Evolutionary conservation across 148 eudicot genomes (phyloP).

Genomic region (Rhododendron kiyosumense): DNA sequence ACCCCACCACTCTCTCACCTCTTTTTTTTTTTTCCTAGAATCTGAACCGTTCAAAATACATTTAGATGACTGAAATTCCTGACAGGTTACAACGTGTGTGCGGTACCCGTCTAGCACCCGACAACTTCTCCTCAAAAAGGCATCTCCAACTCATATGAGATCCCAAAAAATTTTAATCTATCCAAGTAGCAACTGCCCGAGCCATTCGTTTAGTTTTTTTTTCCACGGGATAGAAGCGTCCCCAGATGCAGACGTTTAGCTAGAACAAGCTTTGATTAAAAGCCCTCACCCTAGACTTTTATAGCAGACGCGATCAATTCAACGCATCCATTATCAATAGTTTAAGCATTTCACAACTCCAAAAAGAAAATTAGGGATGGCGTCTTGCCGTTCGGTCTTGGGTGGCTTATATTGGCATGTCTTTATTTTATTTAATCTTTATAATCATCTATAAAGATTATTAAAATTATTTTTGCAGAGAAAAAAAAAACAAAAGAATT

Average conservation of each 20-base stretch:
- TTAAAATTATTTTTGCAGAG: too few species aligned
- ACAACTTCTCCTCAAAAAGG: not conserved
- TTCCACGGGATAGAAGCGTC: not conserved
- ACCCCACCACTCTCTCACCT: too few species aligned
- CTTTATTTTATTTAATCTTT: too few species aligned
- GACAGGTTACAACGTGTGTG: too few species aligned
- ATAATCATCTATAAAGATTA: too few species aligned
- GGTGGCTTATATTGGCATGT: too few species aligned
- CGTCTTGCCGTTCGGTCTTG: too few species aligned
- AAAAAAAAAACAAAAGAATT: too few species aligned
- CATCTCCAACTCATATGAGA: not conserved
- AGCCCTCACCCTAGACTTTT: not conserved
- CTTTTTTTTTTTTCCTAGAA: too few species aligned
- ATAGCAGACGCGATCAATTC: not conserved
- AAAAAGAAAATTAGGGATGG: not conserved
- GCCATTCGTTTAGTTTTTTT: not conserved
- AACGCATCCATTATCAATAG: not conserved
- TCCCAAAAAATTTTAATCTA: not conserved
- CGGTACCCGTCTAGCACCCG: too few species aligned
- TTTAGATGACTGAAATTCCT: too few species aligned
- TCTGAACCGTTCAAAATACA: accelerated
- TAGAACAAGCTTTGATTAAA: not conserved
- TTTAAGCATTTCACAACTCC: not conserved
- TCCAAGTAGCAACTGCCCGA: not conserved
- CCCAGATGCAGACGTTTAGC: not conserved